Base-by-base conservation (phyloP, 129 eudicot genomes). In the Arctium minus region DNA sequence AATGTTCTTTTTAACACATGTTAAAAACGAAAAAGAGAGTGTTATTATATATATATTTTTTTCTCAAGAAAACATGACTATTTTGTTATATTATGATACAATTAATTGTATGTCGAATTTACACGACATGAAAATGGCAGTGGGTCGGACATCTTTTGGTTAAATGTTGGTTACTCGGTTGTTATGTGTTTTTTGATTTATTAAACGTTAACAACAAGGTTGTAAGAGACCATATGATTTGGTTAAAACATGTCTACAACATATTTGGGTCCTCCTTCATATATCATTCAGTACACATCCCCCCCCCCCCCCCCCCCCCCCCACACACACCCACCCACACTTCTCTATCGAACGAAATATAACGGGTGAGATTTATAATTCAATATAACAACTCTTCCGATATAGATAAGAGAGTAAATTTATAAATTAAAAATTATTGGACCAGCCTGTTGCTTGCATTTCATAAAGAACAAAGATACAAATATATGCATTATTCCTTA, bases 161-260 rank as follows among this genome's bases (percentile, higher is more conserved):
- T 80, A 77, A 72, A 80, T 39, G 74, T 67, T 70, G 17, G 56
- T 60, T 67, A 78, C 65, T 46, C 82, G 71, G 64, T 84, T 73
- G 79, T 72, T 71, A 71, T 65, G 37, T 77, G 46, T 71, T 60
- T 60, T 60, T 60, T 60, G 29, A 60, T 60, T 78, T 10, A 44
- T 79, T 73, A 84, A 79, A 84, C 83, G 76, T 84, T 62, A 82
- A 74, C 69, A 84, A 73, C 80, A 42, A 79, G 44, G 71, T 27
- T 39, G 69, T 79, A 84, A 60, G 29, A 29, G 74, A 42, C 79
- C 83, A 79, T 84, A 79, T 79, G 80, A 64, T 42, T 73, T 73
- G 79, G 83, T 78, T 84, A 18, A 72, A 73, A 84, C 87, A 84
- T 84, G 87, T 79, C 85, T 48, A 65, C 74, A 29, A 81, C 84